Conservation (phyloP, 2,329 filamentous ascomycete genomes). For the Aspergillus pseudonomiae region DNA sequence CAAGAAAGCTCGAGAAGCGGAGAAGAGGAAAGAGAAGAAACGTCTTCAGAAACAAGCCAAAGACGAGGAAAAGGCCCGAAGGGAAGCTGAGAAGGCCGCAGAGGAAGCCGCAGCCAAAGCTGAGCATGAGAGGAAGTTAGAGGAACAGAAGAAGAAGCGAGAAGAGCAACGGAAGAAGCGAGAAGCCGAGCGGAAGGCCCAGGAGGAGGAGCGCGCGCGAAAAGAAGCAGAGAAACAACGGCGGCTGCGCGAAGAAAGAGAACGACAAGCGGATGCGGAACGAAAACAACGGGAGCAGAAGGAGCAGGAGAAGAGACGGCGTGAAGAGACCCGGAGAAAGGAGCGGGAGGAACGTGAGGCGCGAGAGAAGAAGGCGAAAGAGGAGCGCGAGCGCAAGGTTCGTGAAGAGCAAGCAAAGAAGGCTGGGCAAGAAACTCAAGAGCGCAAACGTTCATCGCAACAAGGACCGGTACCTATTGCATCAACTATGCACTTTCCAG, state of each 20-base stretch:
- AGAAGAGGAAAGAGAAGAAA: conserved; percentile 94
- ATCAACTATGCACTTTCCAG: conserved; percentile 56
- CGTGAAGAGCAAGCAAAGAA: conserved; percentile 53
- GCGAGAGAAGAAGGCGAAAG: conserved; percentile 69
- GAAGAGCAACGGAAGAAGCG: conserved; percentile 92
- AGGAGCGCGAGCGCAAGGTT: conserved; percentile 62
- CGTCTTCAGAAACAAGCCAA: conserved; percentile 83
- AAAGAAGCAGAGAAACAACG: conserved; percentile 85
- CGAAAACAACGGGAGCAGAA: conserved; percentile 79
- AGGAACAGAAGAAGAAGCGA: conserved; percentile 78
- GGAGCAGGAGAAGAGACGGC: conserved; percentile 78
- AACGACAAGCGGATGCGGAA: conserved; percentile 82
- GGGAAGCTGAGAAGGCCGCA: conserved; percentile 84
- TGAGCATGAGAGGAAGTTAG: conserved; percentile 74
- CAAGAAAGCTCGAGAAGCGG: conserved; percentile 90
- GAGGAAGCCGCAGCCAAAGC: conserved; percentile 78
- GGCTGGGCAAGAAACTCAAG: conserved; percentile 19
- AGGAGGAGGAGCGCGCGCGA: conserved; percentile 81
- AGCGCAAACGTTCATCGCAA: conserved; percentile 60
- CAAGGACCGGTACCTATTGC: conserved; percentile 59
- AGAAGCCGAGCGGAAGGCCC: conserved; percentile 85
- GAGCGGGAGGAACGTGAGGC: conserved; percentile 63
- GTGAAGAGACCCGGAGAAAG: conserved; percentile 73
- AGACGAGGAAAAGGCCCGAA: conserved; percentile 87
- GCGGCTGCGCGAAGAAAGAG: conserved; percentile 79